Conservation (phyloP, 108 stramenopile species). For the Cyclotella sp. region DNA sequence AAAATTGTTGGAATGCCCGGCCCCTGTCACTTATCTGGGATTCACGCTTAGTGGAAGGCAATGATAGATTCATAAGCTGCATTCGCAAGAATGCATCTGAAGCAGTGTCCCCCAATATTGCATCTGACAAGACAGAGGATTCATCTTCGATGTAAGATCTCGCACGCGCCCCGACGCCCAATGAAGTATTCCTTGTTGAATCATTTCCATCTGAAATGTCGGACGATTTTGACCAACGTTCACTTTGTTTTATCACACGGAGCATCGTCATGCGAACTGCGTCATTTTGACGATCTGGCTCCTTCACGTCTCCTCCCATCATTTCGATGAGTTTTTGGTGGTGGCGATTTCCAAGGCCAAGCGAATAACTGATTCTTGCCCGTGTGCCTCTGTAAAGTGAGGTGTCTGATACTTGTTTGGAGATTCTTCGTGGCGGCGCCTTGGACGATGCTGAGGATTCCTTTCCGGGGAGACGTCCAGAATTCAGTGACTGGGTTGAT, state of each 20-base stretch:
- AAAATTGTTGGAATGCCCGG: slow-evolving; percentile 57
- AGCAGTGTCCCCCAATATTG: slow-evolving; percentile 16
- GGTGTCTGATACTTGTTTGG: neutral
- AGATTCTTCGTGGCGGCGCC: no score
- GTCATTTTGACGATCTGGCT: slow-evolving; percentile 32
- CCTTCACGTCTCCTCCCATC: slow-evolving; percentile 31
- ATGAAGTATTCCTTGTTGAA: slow-evolving; percentile 50
- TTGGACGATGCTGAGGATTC: no score
- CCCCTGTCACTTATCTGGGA: slow-evolving; percentile 14
- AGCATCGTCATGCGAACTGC: slow-evolving; percentile 55
- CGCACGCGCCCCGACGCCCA: slow-evolving; percentile 19
- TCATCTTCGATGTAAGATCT: slow-evolving; percentile 22
- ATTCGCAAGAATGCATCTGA: slow-evolving; percentile 45
- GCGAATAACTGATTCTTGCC: slow-evolving; percentile 47
- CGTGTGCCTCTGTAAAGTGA: slow-evolving; percentile 1
- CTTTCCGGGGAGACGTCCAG: no score
- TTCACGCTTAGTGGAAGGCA: slow-evolving; percentile 36
- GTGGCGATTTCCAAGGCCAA: slow-evolving; percentile 55
- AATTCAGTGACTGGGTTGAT: no score
- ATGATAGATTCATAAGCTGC: slow-evolving; percentile 51
- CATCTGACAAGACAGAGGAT: slow-evolving; percentile 16
- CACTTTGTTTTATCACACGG: slow-evolving; percentile 52
- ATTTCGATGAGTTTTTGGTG: slow-evolving; percentile 58
- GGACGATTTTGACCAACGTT: slow-evolving; percentile 49
- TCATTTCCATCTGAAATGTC: slow-evolving; percentile 21